Evolutionary conservation across 2,329 filamentous ascomycete species (phyloP), one percentile per base, ranked within the genome.

Genomic region (Nigrospora sphaerica): DNA sequence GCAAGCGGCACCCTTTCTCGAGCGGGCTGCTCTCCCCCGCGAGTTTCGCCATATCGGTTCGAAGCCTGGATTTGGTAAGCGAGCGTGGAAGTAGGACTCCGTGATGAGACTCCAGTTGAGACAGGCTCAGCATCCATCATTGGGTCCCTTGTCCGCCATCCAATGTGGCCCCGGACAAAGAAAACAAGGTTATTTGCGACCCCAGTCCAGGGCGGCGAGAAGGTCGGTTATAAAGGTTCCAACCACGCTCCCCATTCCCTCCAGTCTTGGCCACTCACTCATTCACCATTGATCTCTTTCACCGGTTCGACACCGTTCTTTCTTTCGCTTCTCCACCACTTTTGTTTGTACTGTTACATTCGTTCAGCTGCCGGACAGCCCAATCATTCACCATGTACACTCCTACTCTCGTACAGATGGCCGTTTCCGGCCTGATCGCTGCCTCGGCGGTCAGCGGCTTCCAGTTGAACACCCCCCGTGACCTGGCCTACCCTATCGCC

Each of bases 361-460:
- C 51, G 39, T 51, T 53, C 51, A 51, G 58, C 60, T 64, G 57
- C 61, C 53, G 59, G 60, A 46, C 56, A 61, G 57, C 56, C 51
- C n/a, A 48, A 42, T 45, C 44, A 47, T 40, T 53, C 55, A 62
- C 52, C 5, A 63, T 62, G 62, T 56, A 63, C 53, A 52, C 58
- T 47, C 56, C 55, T 50, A 59, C 62, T 12, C 41, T 64, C 43
- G 51, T 56, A 37, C 57, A 61, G 51, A 49, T 62, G 42, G 53
- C 58, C 47, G 46, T 61, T 38, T 53, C 59, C 42, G 57, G 59
- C 52, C 56, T 64, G 28, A 50, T 59, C 44, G 61, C 60, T 46
- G 49, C 60, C 9, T 58, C 62, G 32, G 57, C 60, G 37, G 58
- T 61, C 32, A 52, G 51, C 46, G 54, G 53, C 44, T 63, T 59